phyloP scores from a whole-genome alignment of 2,329 filamentous ascomycete genomes.

The Ophiostoma ulmi region DNA sequence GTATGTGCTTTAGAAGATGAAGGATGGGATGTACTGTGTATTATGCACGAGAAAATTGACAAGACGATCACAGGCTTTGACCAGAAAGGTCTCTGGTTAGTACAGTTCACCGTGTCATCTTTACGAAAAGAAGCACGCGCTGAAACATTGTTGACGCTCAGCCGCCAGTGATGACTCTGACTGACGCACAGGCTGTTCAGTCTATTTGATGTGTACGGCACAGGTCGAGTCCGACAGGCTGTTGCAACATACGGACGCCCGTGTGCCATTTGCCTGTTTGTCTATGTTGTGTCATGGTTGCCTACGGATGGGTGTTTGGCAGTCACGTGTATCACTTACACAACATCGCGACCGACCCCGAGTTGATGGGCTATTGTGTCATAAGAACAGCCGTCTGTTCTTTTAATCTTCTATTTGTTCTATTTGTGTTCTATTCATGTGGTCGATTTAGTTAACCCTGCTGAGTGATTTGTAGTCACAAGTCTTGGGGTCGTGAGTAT shows the following conservation, averaged over 20 bases:
- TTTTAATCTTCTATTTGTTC: neutral
- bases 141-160: neutral
- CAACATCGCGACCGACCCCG: neutral
- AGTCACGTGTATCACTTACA: neutral
- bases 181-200: neutral
- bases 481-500: neutral
- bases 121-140: neutral
- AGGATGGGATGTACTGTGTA: neutral
- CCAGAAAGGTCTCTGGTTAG: too few species aligned
- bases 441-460: too few species aligned
- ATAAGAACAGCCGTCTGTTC: too few species aligned
- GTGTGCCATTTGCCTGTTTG: neutral
- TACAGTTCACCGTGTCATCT: neutral
- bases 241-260: neutral
- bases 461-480: neutral
- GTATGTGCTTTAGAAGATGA: neutral
- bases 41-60: neutral
- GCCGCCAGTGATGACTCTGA: neutral
- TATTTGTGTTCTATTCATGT: too few species aligned
- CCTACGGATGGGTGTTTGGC: neutral
- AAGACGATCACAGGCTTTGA: neutral
- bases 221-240: neutral
- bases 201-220: neutral
- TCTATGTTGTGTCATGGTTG: neutral
- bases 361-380: too few species aligned